Base-by-base conservation (phyloP, 2,329 filamentous ascomycete species). In the Claviceps humidiphila region DNA sequence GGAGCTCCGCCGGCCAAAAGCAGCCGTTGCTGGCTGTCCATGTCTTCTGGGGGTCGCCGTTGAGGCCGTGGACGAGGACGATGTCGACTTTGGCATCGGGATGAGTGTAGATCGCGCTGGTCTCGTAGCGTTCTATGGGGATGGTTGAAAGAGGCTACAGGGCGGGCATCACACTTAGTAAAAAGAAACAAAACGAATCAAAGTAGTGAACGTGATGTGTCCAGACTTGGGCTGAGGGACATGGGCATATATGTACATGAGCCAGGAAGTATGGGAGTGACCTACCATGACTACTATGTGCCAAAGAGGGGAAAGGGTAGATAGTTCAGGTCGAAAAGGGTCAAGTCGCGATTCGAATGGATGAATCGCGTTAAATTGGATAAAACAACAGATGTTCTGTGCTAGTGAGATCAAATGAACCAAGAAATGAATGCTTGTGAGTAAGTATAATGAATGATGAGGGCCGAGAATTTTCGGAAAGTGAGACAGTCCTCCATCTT, bases 1-100 rank as follows among this genome's bases (percentile, higher is more conserved):
- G 72, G 14, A 89, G 73, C 55, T 87, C 80, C 13, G 73, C 68
- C 0, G 85, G 85, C 85, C 85, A 89, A 66, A 84, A 87, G 34
- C 79, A 71, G 41, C 74, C 74, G 55, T 79, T 75, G 56, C 67
- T 68, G 17, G 74, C 67, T 3, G 71, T 76, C 77, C 84, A 88
- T 46, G 83, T 85, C 56, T 74, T 74, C 47, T 78, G 69, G 0
- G 84, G 82, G 24, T 80, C 68, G 37, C 84, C 84, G 63, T 86
- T 86, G 52, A 80, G 74, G 39, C 84, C 84, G 60, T 88, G 84
- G 34, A 88, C 80, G 55, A 88, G 77, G 26, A 88, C 76, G 43
- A 89, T 79, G 59, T 82, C 79, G 59, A 76, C 78, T 54, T 73
- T 73, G 50, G 80, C 80, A 52, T 79, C 69, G 7, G 78, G 77